phyloP scores from a whole-genome alignment of 1,284 basidiomycete species.

The Inonotus hispidus region DNA sequence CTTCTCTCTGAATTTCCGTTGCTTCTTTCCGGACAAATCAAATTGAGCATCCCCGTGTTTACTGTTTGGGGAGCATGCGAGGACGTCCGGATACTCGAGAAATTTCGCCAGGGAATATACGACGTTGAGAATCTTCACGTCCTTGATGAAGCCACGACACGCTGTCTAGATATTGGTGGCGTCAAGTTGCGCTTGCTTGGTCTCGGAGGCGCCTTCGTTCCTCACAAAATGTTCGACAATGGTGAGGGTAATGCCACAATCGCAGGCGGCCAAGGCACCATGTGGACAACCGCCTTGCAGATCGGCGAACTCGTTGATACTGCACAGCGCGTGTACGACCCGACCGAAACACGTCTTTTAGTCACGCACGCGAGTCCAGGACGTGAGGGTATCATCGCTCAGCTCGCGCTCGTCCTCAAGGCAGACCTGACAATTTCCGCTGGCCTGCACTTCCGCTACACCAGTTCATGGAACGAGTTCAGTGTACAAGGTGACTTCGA shows the following conservation, averaged over 20 bases:
- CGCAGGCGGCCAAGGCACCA: conserved; percentile 95
- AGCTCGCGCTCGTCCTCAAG: conserved; percentile 86
- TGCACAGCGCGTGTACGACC: conserved; percentile 90
- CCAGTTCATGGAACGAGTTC: conserved; percentile 96
- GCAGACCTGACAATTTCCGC: conserved; percentile 94
- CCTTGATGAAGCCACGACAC: conserved; percentile 91
- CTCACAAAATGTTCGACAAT: conserved; percentile 97
- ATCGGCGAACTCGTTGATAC: conserved; percentile 98
- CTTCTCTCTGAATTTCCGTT: conserved; percentile 92
- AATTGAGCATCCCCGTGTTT: conserved; percentile 88
- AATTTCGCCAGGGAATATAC: conserved; percentile 82
- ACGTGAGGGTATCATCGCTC: conserved; percentile 87
- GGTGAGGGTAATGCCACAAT: conserved; percentile 94
- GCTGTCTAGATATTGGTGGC: conserved; percentile 87
- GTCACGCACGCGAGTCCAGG: conserved; percentile 92
- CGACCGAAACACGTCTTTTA: conserved; percentile 89
- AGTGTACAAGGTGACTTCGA: conserved; percentile 89
- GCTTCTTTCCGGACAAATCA: conserved; percentile 83
- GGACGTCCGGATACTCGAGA: conserved; percentile 90
- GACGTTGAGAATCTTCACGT: conserved; percentile 84
- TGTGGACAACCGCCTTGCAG: conserved; percentile 98
- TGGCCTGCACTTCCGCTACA: conserved; percentile 96
- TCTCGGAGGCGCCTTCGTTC: conserved; percentile 91
- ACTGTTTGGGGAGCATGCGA: conserved; percentile 98
- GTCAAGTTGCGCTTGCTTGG: conserved; percentile 92